phyloP scores from a whole-genome alignment of 75 land plant genomes.

The Cunninghamia lanceolata region DNA sequence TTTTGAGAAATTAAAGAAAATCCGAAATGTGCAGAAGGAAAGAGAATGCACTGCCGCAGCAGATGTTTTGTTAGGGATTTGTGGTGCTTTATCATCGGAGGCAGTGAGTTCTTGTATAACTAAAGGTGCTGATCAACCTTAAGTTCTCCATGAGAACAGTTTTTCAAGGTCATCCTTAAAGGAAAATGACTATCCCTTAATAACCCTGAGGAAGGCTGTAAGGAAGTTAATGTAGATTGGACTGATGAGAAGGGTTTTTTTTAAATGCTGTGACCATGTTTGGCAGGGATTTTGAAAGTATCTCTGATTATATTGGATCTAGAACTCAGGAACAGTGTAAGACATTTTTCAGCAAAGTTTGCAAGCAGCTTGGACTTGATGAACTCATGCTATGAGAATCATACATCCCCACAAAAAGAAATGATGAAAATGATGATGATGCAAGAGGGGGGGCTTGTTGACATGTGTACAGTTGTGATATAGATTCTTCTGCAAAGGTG shows the following conservation, averaged over 20 bases:
- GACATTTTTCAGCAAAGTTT: slow-evolving; percentile 17
- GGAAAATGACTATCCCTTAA: slow-evolving; percentile 15
- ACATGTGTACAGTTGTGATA: neutral
- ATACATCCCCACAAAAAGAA: neutral
- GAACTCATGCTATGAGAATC: neutral
- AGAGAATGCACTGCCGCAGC: slow-evolving; percentile 35
- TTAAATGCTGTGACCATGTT: slow-evolving; percentile 56
- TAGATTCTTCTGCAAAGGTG: neutral
- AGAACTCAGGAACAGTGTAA: slow-evolving; percentile 13
- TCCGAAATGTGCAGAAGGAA: slow-evolving; percentile 45
- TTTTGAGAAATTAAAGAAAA: slow-evolving; percentile 60
- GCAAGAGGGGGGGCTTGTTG: neutral
- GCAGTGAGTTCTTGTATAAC: slow-evolving; percentile 63
- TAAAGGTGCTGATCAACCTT: slow-evolving; percentile 39
- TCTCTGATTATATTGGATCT: slow-evolving; percentile 59
- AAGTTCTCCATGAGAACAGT: slow-evolving; percentile 23
- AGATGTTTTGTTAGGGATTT: slow-evolving; percentile 58
- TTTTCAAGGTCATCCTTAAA: slow-evolving; percentile 17
- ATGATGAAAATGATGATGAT: neutral
- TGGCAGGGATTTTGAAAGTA: slow-evolving; percentile 81
- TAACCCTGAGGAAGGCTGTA: slow-evolving; percentile 52
- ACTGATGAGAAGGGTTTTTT: slow-evolving; percentile 75
- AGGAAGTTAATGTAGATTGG: slow-evolving; percentile 65
- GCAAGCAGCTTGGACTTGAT: slow-evolving; percentile 13
- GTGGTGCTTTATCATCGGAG: slow-evolving; percentile 59